Conservation (phyloP, 192 early-diverging fungal species). For the Gonapodya prolifera region DNA sequence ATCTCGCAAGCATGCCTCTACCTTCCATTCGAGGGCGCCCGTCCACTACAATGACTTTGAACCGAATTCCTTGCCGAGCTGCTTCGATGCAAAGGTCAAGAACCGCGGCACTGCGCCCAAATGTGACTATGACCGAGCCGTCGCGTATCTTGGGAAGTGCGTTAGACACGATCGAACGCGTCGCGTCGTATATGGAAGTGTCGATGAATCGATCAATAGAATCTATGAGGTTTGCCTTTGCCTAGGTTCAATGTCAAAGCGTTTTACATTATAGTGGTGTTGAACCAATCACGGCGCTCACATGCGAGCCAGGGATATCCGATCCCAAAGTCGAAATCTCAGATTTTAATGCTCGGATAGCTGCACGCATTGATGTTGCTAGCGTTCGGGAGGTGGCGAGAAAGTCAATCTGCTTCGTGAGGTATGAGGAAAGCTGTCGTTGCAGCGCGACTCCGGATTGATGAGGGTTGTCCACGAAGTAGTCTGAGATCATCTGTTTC, state of each 20-base stretch:
- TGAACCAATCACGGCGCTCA: conserved; percentile 21
- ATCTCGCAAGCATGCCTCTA: conserved; percentile 8
- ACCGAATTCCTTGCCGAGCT: conserved; percentile 56
- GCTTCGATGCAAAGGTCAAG: conserved; percentile 62
- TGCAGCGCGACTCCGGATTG: conserved; percentile 66
- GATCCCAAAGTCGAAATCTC: conserved; percentile 66
- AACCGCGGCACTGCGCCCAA: conserved; percentile 49
- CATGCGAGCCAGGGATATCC: conserved; percentile 74
- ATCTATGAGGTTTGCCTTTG: background rate
- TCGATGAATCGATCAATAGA: conserved; percentile 70
- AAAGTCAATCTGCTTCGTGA: conserved; percentile 86
- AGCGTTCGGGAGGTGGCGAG: conserved; percentile 69
- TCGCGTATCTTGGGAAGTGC: conserved; percentile 82
- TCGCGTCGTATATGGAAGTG: conserved; percentile 77
- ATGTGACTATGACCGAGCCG: conserved; percentile 86
- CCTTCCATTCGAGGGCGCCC: conserved; percentile 82
- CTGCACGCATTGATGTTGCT: conserved; percentile 87
- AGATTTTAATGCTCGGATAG: conserved; percentile 78
- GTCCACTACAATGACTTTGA: conserved; percentile 88
- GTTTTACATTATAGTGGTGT: background rate
- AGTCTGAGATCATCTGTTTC: conserved; percentile 78
- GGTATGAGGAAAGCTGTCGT: conserved; percentile 62
- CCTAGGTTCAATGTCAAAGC: background rate
- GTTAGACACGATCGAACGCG: conserved; percentile 61
- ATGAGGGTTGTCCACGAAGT: conserved; percentile 35